Base-by-base conservation (phyloP, 805 yeast species). In the Ogataea paradorogensis region DNA sequence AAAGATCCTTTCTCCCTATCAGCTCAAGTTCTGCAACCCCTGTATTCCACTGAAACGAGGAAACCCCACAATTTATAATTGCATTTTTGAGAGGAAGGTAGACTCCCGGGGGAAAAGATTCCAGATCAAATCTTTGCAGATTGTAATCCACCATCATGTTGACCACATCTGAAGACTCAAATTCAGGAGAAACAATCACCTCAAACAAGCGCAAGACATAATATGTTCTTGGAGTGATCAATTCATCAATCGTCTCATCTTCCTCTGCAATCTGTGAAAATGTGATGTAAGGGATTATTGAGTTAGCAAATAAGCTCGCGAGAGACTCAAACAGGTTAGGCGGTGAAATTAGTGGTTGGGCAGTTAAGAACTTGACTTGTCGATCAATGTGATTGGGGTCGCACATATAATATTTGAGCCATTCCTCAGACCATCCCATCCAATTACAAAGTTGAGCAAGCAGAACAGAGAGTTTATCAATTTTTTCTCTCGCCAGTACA, bases 71-170 rank as follows among this genome's bases (percentile, higher is more conserved):
- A 35, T 57, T 55, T 51, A 71, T 67, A 13, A 84, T 61, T 1
- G 80, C 73, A 43, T 80, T 88, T 46, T 76, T 76, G 33, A 90
- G 59, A 0, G 95, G 87, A 4, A 84, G 59, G 23, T 73, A 62
- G 1, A 89, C 67, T 0, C 95, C 95, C 2, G 78, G 61, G 0
- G 96, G 96, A 50, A 72, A 84, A 0, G 88, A 74, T 28, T 84
- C 85, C 5, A 88, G 58, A 33, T 73, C 78, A 4, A 63, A 59
- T 14, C 65, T 53, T 1, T 70, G 66, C 14, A 87, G 71, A 4
- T 72, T 74, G 44, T 74, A 72, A 24, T 77, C 81, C 8, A 73
- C 73, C 72, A 87, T 73, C 53, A 82, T 62, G 43, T 74, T 78
- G 1, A 85, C 73, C 18, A 87, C 70, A 42, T 80, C 79, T 9